Base-by-base conservation (phyloP, 1,284 basidiomycete species). In the Ustilago xerochloae region DNA sequence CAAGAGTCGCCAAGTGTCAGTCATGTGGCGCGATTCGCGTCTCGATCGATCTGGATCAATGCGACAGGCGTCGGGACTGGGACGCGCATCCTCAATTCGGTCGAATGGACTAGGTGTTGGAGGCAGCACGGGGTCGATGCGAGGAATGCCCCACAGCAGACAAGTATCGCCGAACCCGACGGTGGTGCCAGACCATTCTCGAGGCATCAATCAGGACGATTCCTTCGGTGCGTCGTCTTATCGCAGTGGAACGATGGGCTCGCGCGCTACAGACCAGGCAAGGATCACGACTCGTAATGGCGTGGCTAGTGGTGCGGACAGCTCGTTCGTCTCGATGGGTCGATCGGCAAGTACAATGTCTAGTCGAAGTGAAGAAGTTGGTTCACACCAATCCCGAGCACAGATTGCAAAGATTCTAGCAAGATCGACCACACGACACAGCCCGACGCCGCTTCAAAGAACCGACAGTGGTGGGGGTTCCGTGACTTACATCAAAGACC, bases 321-420 rank as follows among this genome's bases (percentile, higher is more conserved):
- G 45, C 4, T 54, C 46, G 3, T 32, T 47, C 9, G 16, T 32
- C 1, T 43, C 56, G 4, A 60, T 63, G 55, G 60, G 51, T 3
- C 39, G 66, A 10, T 54, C 60, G 16, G 56, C 52, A 2, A 69
- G 60, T 41, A 69, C 56, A 9, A 22, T 55, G 2, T 63, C 60
- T 24, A 51, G 52, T 38, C 56, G 62, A 9, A 56, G 61, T 35
- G 67, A 61, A 48, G 70, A 67, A 5, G 46, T 51, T 0, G 48
- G 54, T 15, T 56, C 60, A 2, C 60, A 52, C 16, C 54, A 67
- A 4, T 70, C 72, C 4, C 59, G 65, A 9, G 71, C 73, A 15
- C 75, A 79, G 35, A 77, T 80, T 20, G 78, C 78, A 15, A 75
- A 80, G 65, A 80, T 80, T 33, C 48, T 80, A 1, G 72, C 76